Base-by-base conservation (phyloP, 331 rosid species). In the Dryas integrifolia region DNA sequence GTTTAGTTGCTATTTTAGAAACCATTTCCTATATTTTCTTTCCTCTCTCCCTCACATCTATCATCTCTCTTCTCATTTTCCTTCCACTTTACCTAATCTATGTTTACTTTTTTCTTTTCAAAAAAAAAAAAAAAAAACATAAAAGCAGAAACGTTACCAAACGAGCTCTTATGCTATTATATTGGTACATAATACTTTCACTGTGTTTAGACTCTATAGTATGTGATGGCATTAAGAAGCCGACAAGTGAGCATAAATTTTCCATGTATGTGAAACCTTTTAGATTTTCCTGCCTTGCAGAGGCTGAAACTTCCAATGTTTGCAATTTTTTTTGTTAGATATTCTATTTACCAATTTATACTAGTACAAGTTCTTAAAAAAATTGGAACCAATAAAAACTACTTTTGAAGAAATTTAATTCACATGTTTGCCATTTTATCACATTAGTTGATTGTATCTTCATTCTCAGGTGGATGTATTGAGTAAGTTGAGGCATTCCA, bases 401-500 rank as follows among this genome's bases (percentile, higher is more conserved):
- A 41, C 9, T 70, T 8, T 30, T 43, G 6, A 52, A 18, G 51
- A n/a, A 9, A 8, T 41, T 16, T 11, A 12, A 13, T 21, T 43
- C 10, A 24, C 43, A 56, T 57, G 65, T 5, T 45, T 57, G 64
- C 44, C 66, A 56, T 57, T 18, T 44, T 52, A 75, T 67, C 15
- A n/a, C n/a, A 43, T 52, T 47, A n/a, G 38, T 35, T 76, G 65
- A 18, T 15, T 76, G 49, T 46, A 55, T 78, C 38, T 30, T 30
- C 35, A 0, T 30, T 30, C 35, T 72, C 86, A 95, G 99, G 88
- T 92, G 73, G 86, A 88, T 50, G 82, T 92, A 43, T 77, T 92
- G 81, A 86, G 96, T 78, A 92, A 86, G 85, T 75, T 86, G 84
- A 83, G 96, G 76, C 97, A 95, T 77, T 85, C 92, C 14, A 92